A percentile compares a stretch with the other conserved stretches of the same genome.
Conservation (phyloP, 805 yeast species). For the Kuraishia floccosa region DNA sequence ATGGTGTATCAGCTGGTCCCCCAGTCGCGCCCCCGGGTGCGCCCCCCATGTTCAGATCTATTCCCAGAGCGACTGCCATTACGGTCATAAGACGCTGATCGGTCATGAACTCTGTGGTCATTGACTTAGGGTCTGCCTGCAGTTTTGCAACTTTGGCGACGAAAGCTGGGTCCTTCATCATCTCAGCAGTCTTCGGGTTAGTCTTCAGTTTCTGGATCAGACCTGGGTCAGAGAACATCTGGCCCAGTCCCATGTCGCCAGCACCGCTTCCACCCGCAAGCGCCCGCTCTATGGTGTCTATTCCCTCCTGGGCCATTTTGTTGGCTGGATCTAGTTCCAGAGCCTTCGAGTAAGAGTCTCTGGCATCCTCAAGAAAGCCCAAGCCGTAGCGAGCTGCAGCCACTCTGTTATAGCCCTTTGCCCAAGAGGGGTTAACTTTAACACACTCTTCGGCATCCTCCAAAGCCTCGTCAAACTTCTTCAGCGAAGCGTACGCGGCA, state of each 20-base stretch:
- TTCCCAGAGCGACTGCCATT: slow-evolving; percentile 77
- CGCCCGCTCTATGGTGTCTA: slow-evolving; percentile 57
- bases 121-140: slow-evolving; percentile 64
- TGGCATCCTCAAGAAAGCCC: slow-evolving; percentile 69
- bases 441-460: slow-evolving; percentile 81
- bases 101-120: slow-evolving; percentile 55
- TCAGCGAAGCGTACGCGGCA: slow-evolving; percentile 76
- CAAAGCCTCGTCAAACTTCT: slow-evolving; percentile 63
- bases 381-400: slow-evolving; percentile 92
- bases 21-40: slow-evolving; percentile 10
- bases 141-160: slow-evolving; percentile 55
- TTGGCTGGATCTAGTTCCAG: slow-evolving; percentile 71
- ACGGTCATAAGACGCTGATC: slow-evolving; percentile 87
- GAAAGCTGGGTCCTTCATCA: slow-evolving; percentile 80
- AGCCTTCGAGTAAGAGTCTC: slow-evolving; percentile 62
- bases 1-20: slow-evolving; percentile 11
- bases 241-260: slow-evolving; percentile 69
- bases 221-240: slow-evolving; percentile 72
- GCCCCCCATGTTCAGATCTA: slow-evolving; percentile 48
- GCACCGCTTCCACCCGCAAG: slow-evolving; percentile 26
- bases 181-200: slow-evolving; percentile 81
- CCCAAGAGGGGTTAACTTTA: slow-evolving; percentile 77
- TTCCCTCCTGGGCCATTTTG: slow-evolving; percentile 80
- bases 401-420: slow-evolving; percentile 88
- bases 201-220: slow-evolving; percentile 61